Percentiles rank a stretch among this genome's conserved stretches.
phyloP scores from a whole-genome alignment of 257 asterid species.

The Mentha longifolia region DNA sequence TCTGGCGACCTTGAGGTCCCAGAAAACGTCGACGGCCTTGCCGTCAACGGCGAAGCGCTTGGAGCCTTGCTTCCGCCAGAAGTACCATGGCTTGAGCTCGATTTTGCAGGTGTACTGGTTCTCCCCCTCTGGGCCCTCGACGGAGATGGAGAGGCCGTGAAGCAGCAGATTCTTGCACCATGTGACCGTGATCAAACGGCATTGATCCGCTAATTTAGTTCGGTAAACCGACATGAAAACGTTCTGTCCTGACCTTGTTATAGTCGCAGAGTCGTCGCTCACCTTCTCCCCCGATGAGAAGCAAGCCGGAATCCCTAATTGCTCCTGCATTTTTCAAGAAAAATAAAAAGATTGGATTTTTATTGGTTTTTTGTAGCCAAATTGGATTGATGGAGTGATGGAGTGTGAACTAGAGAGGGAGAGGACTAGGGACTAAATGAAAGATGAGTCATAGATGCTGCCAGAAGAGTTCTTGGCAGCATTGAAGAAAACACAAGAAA shows the following conservation, averaged over 20 bases:
- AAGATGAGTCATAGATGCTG: conserved; percentile 47
- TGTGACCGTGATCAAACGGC: conserved; percentile 76
- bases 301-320: conserved; percentile 81
- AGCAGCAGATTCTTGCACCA: conserved; percentile 96
- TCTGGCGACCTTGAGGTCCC: conserved; percentile 84
- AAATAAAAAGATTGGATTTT: neutral
- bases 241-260: conserved; percentile 77
- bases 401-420: conserved; percentile 37
- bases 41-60: conserved; percentile 61
- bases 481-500: conserved; percentile 40
- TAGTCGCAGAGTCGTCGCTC: conserved; percentile 59
- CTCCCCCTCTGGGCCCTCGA: conserved; percentile 62
- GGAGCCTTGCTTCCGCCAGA: conserved; percentile 93
- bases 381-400: conserved; percentile 34
- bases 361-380: neutral
- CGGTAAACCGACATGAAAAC: conserved; percentile 80
- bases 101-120: conserved; percentile 69
- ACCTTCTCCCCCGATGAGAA: conserved; percentile 67
- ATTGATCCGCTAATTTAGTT: conserved; percentile 70
- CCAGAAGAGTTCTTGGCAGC: conserved; percentile 69
- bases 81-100: conserved; percentile 94
- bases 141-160: conserved; percentile 84
- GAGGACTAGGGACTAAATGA: conserved; percentile 32
- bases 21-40: conserved; percentile 58
- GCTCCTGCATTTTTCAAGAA: conserved; percentile 64